These are phyloP conservation scores for Phytophthora citricola DNA, from an alignment of 352 stramenopile genomes.

Conservation along the genomic window DNA sequence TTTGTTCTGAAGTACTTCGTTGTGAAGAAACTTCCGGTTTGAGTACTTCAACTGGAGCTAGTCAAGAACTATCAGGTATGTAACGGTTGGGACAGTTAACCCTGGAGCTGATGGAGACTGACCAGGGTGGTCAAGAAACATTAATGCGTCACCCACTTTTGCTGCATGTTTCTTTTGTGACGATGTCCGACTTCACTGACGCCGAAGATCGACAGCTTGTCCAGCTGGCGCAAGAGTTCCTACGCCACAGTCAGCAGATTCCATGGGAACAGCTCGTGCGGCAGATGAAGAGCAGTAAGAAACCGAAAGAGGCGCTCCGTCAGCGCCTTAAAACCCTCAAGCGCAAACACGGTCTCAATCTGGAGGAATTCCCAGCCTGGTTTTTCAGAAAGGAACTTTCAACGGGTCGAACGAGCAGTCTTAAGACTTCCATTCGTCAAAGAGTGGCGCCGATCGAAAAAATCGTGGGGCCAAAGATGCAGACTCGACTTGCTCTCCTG, in stretches of 20 bases:
- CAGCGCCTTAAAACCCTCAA: conserved; percentile 70
- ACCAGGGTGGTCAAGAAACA: conserved; percentile 26
- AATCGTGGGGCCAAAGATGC: not conserved
- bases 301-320: conserved; percentile 43
- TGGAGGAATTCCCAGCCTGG: conserved; percentile 46
- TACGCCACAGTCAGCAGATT: conserved; percentile 26
- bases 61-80: not conserved
- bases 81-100: conserved; percentile 8
- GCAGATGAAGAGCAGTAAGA: conserved; percentile 37
- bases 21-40: too few species aligned
- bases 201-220: conserved; percentile 64
- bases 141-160: conserved; percentile 9
- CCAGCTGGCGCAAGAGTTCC: conserved; percentile 39
- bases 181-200: conserved; percentile 67
- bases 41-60: conserved; percentile 8
- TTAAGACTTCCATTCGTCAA: too few species aligned
- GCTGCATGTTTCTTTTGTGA: not conserved
- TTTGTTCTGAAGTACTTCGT: too few species aligned
- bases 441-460: not conserved
- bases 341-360: conserved; percentile 42
- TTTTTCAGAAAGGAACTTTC: conserved; percentile 41
- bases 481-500: not conserved
- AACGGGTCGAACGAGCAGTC: not conserved
- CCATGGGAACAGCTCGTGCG: conserved; percentile 39
- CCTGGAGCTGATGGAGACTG: conserved; percentile 33